Percentiles rank a stretch among this genome's conserved stretches.
These are phyloP conservation scores for Nyssa sinensis DNA, from an alignment of 148 eudicot genomes.

Conservation along the genomic window DNA sequence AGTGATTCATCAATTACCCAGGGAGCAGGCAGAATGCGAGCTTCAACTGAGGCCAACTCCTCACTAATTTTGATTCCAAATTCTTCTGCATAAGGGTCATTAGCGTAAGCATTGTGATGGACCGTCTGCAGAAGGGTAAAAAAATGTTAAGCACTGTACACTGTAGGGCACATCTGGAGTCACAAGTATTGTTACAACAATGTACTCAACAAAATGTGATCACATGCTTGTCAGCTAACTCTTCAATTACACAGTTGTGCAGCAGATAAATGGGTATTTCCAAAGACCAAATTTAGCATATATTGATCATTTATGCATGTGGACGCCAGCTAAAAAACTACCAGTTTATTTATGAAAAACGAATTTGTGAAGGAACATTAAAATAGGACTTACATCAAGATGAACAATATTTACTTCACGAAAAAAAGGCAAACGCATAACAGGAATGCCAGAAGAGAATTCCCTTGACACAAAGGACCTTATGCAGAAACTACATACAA, in stretches of 20 bases:
- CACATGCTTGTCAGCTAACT: neutral
- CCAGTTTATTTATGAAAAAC: too few species aligned
- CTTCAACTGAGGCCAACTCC: slow-evolving; percentile 70
- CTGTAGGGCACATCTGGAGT: neutral
- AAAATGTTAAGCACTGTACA: neutral
- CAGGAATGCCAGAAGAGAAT: neutral
- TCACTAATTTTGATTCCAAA: slow-evolving; percentile 78
- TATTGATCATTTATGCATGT: too few species aligned
- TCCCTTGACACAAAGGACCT: neutral
- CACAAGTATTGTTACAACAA: neutral
- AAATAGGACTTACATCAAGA: neutral
- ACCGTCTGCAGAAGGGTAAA: slow-evolving; percentile 58
- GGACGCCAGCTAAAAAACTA: too few species aligned
- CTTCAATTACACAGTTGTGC: neutral
- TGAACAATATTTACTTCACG: neutral
- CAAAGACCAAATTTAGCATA: too few species aligned
- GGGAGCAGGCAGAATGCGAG: slow-evolving; percentile 84
- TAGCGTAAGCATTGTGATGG: slow-evolving; percentile 62
- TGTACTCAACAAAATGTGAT: too few species aligned
- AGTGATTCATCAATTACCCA: slow-evolving; percentile 53
- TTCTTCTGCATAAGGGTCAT: slow-evolving; percentile 72
- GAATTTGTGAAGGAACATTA: neutral
- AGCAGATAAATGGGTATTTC: neutral
- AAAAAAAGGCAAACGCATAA: neutral
- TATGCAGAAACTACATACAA: neutral